These are phyloP conservation scores for Austroboletus niveus DNA, from an alignment of 1,284 basidiomycete species.

Conservation along the genomic window DNA sequence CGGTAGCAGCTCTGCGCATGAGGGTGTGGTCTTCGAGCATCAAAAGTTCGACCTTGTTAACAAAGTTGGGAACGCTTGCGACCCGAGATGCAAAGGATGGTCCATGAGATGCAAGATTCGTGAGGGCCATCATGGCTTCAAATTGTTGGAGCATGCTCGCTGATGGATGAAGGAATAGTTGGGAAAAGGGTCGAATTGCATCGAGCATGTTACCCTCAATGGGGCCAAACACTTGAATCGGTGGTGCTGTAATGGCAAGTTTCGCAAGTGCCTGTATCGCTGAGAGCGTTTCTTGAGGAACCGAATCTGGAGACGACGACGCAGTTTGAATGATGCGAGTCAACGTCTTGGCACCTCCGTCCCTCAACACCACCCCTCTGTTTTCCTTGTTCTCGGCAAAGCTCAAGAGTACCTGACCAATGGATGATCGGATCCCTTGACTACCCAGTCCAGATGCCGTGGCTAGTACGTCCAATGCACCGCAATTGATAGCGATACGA, in stretches of 20 bases:
- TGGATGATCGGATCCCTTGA: conserved; percentile 47
- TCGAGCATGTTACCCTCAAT: conserved; percentile 75
- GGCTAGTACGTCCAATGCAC: conserved; percentile 63
- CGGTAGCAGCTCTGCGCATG: conserved; percentile 82
- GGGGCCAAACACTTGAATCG: conserved; percentile 86
- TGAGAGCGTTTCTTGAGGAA: conserved; percentile 40
- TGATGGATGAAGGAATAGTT: conserved; percentile 65
- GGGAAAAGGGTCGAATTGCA: conserved; percentile 73
- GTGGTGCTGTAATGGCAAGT: conserved; percentile 88
- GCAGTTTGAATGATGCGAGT: conserved; percentile 57
- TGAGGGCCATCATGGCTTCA: conserved; percentile 93
- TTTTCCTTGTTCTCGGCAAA: conserved; percentile 76
- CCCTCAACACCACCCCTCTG: conserved; percentile 78
- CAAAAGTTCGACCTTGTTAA: conserved; percentile 74
- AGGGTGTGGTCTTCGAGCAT: conserved; percentile 83
- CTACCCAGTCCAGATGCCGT: conserved; percentile 58
- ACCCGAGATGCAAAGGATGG: conserved; percentile 65
- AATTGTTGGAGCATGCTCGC: conserved; percentile 82
- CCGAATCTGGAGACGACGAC: conserved; percentile 26
- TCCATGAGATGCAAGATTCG: conserved; percentile 86
- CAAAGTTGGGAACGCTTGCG: conserved; percentile 55
- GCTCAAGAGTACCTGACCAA: conserved; percentile 62
- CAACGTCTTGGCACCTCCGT: conserved; percentile 75
- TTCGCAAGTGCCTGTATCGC: conserved; percentile 90
- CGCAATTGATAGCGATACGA: conserved; percentile 54